Conservation (phyloP, 108 stramenopile species). For the Schizochytrium sp. region DNA sequence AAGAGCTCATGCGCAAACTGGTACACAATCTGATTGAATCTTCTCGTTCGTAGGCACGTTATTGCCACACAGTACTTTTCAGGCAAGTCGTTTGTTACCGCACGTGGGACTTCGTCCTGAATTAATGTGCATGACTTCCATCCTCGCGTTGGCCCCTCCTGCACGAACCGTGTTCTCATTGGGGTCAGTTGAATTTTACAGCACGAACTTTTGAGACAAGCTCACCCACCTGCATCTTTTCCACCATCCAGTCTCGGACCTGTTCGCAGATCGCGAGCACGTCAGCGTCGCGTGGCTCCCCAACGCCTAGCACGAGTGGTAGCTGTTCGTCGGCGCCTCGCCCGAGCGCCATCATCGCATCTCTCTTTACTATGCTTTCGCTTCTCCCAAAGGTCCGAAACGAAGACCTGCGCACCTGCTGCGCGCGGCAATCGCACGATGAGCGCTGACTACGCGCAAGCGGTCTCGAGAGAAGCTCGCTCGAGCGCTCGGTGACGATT, state of each 20-base stretch:
- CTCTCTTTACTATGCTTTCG: no score
- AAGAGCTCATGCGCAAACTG: not conserved
- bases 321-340: not conserved
- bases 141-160: not conserved
- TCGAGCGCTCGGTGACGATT: no score
- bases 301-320: not conserved
- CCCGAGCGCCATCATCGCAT: no score
- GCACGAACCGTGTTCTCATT: not conserved
- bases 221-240: not conserved
- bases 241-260: not conserved
- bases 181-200: no score
- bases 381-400: no score
- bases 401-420: no score
- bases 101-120: not conserved
- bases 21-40: conserved; percentile 1
- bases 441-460: no score
- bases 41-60: not conserved
- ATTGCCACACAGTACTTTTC: not conserved
- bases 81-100: not conserved
- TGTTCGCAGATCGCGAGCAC: not conserved
- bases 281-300: not conserved
- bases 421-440: no score
- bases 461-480: no score
- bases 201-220: not conserved
- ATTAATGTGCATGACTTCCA: not conserved